Evolutionary conservation across 2,329 filamentous ascomycete genomes (phyloP), one percentile per base, ranked within the genome.

Genomic region (Diaporthe sp.): DNA sequence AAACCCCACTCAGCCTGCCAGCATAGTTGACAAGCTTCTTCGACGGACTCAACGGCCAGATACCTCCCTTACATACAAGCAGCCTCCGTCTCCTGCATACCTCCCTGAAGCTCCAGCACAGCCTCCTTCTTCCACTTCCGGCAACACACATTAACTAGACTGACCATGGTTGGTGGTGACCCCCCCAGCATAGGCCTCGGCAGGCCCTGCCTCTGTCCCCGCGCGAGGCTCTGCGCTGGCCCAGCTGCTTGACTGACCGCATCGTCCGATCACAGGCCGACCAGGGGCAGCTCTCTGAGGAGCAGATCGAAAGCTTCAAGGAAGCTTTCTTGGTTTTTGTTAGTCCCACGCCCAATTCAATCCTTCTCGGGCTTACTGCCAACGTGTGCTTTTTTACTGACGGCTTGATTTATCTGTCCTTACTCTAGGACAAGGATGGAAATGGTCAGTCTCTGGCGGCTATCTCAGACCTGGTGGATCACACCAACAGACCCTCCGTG

Each of bases 391-490:
- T 53, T 53, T 19, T 68, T 55, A 42, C 65, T 70, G 65, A 70
- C 65, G 34, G 49, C 34, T 19, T 25, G 65, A 17, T 22, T 15
- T 22, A 42, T 55, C 49, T 55, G 31, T 70, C 22, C n/a, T 53
- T 15, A 22, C n/a, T 70, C 4, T 55, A 74, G 62, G 72, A 76
- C 58, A 76, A 74, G 72, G 75, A 76, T 60, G 58, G 68, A 42
- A 76, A 67, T 15, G 71, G 72, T 76, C 19, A 70, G 71, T 76
- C 28, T 31, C 37, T 73, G 70, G 58, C 49, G 60, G 72, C 49
- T 37, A 49, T 60, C 61, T 61, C 37, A 25, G 49, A 19, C 22
- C 28, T 19, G 34, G 34, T 39, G 49, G 65, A 70, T 28, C n/a
- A 42, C 65, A 39, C 34, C 65, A 19, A 25, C 8, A 42, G 22